A percentile compares a stretch with the other conserved stretches of the same genome.
Conservation (phyloP, 2,329 filamentous ascomycete species). For the Hyphodiscus sp. region DNA sequence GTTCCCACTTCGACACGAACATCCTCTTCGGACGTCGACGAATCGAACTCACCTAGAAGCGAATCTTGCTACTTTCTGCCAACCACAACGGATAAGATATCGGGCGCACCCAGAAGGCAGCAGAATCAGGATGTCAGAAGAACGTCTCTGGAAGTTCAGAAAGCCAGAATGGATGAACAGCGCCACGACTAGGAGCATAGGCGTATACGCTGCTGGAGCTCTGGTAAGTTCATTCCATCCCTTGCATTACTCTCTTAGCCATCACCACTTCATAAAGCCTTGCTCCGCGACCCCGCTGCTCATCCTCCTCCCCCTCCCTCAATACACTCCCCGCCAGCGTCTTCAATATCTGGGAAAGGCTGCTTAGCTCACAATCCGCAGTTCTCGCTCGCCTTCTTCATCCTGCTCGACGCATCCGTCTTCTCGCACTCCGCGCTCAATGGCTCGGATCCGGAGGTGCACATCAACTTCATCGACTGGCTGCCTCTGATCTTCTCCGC, state of each 20-base stretch:
- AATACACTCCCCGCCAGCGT: neutral
- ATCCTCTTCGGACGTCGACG: neutral
- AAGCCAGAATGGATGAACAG: constrained; percentile 62
- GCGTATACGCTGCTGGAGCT: constrained; percentile 56
- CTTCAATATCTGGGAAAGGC: neutral
- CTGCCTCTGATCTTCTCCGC: constrained; percentile 61
- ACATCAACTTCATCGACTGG: constrained; percentile 65
- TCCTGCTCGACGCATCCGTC: constrained; percentile 60
- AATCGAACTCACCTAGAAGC: neutral
- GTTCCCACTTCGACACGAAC: neutral
- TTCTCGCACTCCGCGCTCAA: constrained; percentile 58
- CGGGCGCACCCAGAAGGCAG: neutral
- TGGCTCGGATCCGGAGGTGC: constrained; percentile 44
- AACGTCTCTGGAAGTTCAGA: constrained; percentile 61
- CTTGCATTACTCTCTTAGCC: neutral
- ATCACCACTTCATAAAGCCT: neutral
- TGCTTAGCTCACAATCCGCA: constrained; percentile 23
- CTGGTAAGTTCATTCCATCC: constrained; percentile 42
- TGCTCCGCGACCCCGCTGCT: neutral
- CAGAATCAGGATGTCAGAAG: constrained; percentile 47
- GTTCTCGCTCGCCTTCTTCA: constrained; percentile 65
- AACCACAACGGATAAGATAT: neutral
- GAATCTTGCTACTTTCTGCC: neutral
- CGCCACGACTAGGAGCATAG: constrained; percentile 55
- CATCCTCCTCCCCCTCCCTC: neutral